Evolutionary conservation across 148 eudicot genomes (phyloP).

Genomic region (Rhododendron kiyosumense): DNA sequence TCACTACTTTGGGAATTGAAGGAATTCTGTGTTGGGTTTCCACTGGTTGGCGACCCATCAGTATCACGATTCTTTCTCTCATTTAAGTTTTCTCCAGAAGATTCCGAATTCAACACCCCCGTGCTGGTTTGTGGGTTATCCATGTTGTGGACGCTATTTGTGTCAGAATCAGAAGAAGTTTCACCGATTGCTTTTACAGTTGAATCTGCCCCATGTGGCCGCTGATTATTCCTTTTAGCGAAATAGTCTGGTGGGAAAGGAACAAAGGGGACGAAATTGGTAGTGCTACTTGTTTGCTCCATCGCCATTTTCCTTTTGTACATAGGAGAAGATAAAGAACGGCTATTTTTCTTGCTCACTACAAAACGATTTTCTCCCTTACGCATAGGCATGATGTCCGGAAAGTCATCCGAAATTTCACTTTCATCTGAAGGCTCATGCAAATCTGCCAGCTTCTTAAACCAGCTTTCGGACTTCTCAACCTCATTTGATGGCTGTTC

Average conservation of each 20-base stretch:
- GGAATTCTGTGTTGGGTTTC: conserved; percentile 7
- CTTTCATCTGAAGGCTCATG: conserved; percentile 36
- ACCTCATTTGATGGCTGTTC: conserved; percentile 14
- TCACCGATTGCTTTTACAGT: conserved; percentile 9
- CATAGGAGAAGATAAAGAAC: conserved; percentile 66
- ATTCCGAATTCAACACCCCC: conserved; percentile 5
- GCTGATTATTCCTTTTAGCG: conserved; percentile 38
- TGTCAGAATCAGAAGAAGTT: conserved; percentile 12
- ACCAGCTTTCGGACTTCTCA: conserved; percentile 52
- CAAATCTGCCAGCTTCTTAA: conserved; percentile 44
- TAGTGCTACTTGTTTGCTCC: conserved; percentile 45
- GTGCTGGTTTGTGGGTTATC: conserved; percentile 18
- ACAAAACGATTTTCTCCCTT: conserved; percentile 77
- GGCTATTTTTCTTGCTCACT: conserved; percentile 73
- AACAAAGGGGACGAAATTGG: conserved; percentile 81
- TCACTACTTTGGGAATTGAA: conserved; percentile 6
- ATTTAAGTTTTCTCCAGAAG: conserved; percentile 8
- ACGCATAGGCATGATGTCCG: conserved; percentile 77
- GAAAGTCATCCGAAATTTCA: conserved; percentile 48
- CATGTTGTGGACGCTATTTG: not conserved
- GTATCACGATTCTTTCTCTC: conserved; percentile 3
- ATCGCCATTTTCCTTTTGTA: conserved; percentile 65
- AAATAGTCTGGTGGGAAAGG: conserved; percentile 95
- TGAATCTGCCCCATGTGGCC: conserved; percentile 15
- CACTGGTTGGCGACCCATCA: conserved; percentile 10